Conservation (phyloP, 2,329 filamentous ascomycete species). For the Colletotrichum tamarilloi region DNA sequence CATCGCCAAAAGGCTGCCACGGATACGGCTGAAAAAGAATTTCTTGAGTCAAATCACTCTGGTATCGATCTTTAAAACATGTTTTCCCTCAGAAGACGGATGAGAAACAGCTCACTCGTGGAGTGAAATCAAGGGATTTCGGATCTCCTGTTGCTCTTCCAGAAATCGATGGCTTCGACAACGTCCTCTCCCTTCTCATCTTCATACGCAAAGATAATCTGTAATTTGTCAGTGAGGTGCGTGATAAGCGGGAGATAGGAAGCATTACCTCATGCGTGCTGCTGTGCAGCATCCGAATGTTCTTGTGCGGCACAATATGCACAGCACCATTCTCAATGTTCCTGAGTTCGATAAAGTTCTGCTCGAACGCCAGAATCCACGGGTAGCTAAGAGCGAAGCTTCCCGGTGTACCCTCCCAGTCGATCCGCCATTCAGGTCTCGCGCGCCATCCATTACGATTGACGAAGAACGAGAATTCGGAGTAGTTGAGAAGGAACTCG, state of each 20-base stretch:
- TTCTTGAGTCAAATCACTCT: constrained; percentile 32
- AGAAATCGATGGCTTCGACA: constrained; percentile 96
- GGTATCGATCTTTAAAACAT: constrained; percentile 36
- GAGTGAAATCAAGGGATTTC: constrained; percentile 45
- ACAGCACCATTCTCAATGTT: constrained; percentile 95
- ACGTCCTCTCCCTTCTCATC: constrained; percentile 94
- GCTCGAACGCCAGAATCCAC: constrained; percentile 96
- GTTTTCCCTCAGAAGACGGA: constrained; percentile 12
- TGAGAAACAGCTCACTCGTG: constrained; percentile 32
- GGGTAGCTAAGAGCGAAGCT: constrained; percentile 95
- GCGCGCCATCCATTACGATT: constrained; percentile 98
- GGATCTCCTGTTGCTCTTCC: constrained; percentile 74
- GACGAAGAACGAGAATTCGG: constrained; percentile 99
- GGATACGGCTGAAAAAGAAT: constrained; percentile 21
- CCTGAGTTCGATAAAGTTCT: constrained; percentile 96
- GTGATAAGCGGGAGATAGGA: not conserved
- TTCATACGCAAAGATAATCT: constrained; percentile 99
- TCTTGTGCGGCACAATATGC: constrained; percentile 95
- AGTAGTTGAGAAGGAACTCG: constrained; percentile 98
- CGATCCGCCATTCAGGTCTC: constrained; percentile 94
- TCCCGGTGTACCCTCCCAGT: constrained; percentile 95
- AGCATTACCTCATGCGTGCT: constrained; percentile 90
- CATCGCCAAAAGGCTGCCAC: not conserved
- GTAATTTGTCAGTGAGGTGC: constrained; percentile 29
- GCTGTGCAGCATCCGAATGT: constrained; percentile 96